Percentiles rank a stretch among this genome's conserved stretches.
Evolutionary conservation across 1,284 basidiomycete genomes (phyloP).

Genomic region (Ceratobasidium sp.): DNA sequence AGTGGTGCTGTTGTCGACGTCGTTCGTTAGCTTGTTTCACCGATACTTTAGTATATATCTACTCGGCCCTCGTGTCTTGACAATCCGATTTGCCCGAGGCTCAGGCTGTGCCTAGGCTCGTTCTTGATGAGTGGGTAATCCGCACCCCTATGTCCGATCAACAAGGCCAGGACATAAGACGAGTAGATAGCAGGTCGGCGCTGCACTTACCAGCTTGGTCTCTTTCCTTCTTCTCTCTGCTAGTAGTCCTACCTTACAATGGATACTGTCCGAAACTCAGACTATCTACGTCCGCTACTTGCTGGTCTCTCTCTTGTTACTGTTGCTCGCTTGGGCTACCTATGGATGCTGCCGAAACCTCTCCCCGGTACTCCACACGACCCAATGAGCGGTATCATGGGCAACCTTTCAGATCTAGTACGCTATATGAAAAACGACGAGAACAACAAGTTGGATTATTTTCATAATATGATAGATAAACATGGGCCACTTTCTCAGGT

Average conservation of each 20-base stretch:
- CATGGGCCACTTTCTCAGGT: conserved; percentile 35
- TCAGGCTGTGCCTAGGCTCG: too few relatives aligned
- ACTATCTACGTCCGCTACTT: background rate
- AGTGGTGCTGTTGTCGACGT: too few relatives aligned
- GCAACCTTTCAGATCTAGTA: conserved; percentile 26
- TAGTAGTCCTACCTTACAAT: background rate
- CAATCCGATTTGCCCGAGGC: too few relatives aligned
- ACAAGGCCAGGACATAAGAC: too few relatives aligned
- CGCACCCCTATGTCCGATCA: too few relatives aligned
- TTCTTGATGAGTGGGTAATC: too few relatives aligned
- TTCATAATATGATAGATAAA: background rate
- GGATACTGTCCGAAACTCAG: background rate
- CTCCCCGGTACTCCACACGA: conserved; percentile 26
- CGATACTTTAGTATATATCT: too few relatives aligned
- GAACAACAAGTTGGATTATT: conserved; percentile 1
- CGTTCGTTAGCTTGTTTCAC: too few relatives aligned
- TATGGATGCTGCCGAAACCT: conserved; percentile 33
- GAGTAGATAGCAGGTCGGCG: too few relatives aligned
- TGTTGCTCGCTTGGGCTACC: conserved; percentile 1
- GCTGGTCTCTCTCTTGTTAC: conserved; percentile 10
- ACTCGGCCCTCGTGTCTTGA: too few relatives aligned
- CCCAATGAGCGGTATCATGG: conserved; percentile 22
- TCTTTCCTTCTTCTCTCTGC: background rate
- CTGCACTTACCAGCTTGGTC: background rate
- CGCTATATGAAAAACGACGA: background rate